A percentile compares a stretch with the other conserved stretches of the same genome.
Evolutionary conservation across 2,329 filamentous ascomycete species (phyloP).

Genomic region (Colletotrichum falcatum): DNA sequence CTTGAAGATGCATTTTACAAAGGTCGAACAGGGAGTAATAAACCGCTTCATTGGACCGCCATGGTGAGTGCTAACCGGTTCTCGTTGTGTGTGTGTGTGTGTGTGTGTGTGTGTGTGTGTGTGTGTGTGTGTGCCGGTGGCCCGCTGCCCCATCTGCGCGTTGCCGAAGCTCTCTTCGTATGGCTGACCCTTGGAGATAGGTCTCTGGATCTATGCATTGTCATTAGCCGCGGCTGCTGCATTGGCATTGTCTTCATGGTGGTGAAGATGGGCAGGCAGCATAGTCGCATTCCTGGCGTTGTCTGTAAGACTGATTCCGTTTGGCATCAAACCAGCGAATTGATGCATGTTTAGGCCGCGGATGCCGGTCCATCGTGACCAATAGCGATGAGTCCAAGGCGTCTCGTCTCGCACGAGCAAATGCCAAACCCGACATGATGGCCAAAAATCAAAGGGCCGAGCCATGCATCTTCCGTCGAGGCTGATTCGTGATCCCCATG

Average conservation of each 20-base stretch:
- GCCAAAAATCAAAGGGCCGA: not conserved
- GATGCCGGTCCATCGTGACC: not conserved
- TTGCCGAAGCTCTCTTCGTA: not conserved
- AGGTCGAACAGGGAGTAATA: constrained; percentile 12
- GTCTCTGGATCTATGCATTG: not conserved
- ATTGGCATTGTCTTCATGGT: constrained; percentile 7
- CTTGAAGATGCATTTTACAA: constrained; percentile 16
- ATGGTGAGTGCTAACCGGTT: constrained; percentile 15
- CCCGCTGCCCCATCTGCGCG: too few species aligned
- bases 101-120: too few species aligned
- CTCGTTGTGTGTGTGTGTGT: too few species aligned
- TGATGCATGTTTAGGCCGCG: not conserved
- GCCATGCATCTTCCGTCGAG: constrained; percentile 19
- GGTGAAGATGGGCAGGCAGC: constrained; percentile 13
- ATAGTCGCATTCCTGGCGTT: not conserved
- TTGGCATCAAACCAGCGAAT: not conserved
- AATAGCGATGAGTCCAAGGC: not conserved
- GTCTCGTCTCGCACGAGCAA: not conserved
- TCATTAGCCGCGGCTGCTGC: not conserved
- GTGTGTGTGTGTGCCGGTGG: constrained; percentile 4
- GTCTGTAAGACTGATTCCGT: constrained; percentile 5
- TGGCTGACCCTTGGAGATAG: not conserved
- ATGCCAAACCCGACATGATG: constrained; percentile 8
- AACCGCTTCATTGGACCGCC: not conserved
- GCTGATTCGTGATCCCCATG: constrained; percentile 16